These are phyloP conservation scores for Wickerhamomyces mucosus DNA, from an alignment of 805 yeast genomes.

Conservation along the genomic window DNA sequence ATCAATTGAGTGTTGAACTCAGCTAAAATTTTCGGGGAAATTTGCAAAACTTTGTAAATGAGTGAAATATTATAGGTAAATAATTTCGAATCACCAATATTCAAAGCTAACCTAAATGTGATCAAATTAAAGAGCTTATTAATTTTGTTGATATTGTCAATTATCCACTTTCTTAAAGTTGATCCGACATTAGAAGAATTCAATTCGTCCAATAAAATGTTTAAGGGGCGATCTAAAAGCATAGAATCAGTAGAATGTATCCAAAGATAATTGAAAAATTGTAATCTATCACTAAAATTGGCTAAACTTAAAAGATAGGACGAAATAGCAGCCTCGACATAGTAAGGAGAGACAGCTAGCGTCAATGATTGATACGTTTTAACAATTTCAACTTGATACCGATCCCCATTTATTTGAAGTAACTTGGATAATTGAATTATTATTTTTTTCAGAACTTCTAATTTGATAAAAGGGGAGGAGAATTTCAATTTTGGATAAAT, in stretches of 20 bases:
- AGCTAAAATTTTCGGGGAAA: slow-evolving; percentile 32
- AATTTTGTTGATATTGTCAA: slow-evolving; percentile 30
- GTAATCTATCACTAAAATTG: slow-evolving; percentile 31
- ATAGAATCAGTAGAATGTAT: slow-evolving; percentile 49
- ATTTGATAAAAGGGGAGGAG: slow-evolving; percentile 15
- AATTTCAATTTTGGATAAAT: slow-evolving; percentile 22
- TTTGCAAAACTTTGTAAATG: slow-evolving; percentile 40
- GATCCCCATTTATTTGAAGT: slow-evolving; percentile 24
- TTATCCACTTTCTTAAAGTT: slow-evolving; percentile 40
- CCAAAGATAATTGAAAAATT: slow-evolving; percentile 66
- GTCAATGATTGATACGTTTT: slow-evolving; percentile 55
- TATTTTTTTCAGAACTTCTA: slow-evolving; percentile 11
- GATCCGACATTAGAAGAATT: slow-evolving; percentile 30
- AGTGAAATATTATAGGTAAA: slow-evolving; percentile 54
- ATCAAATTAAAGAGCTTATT: slow-evolving; percentile 53
- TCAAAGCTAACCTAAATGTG: slow-evolving; percentile 40
- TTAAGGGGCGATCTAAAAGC: slow-evolving; percentile 51
- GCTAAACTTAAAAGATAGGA: slow-evolving; percentile 37
- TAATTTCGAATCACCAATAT: slow-evolving; percentile 50
- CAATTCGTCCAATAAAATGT: slow-evolving; percentile 58
- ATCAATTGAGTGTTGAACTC: slow-evolving; percentile 48
- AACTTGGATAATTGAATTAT: slow-evolving; percentile 14
- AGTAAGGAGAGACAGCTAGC: slow-evolving; percentile 37
- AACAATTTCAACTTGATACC: slow-evolving; percentile 63
- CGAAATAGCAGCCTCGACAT: slow-evolving; percentile 68